A percentile compares a stretch with the other conserved stretches of the same genome.
Evolutionary conservation across 2,329 filamentous ascomycete genomes (phyloP).

Genomic region (Cercospora sp.): DNA sequence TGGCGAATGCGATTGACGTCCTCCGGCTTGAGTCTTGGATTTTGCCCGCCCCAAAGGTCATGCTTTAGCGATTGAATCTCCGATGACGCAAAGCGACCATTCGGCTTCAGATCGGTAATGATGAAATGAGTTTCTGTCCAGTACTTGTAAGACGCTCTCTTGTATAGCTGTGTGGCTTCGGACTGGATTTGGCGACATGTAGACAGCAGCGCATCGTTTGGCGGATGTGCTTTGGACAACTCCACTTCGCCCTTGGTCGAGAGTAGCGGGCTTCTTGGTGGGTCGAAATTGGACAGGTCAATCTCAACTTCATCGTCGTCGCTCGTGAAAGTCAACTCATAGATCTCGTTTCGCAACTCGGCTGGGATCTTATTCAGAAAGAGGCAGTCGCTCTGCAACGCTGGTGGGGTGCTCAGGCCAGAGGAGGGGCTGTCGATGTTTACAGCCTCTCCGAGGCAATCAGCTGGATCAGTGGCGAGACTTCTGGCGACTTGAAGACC

Average conservation of each 20-base stretch:
- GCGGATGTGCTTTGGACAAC: not conserved
- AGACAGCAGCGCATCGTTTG: not conserved
- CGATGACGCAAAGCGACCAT: not conserved
- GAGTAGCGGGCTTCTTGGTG: not conserved
- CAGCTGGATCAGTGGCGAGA: not conserved
- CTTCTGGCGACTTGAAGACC: not conserved
- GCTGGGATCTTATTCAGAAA: not conserved
- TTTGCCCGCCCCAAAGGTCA: not conserved
- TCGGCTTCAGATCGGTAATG: not conserved
- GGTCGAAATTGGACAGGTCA: not conserved
- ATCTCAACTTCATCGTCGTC: not conserved
- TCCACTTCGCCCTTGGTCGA: not conserved
- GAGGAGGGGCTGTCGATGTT: not conserved
- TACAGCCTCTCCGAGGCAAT: not conserved
- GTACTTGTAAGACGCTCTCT: not conserved
- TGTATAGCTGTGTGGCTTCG: not conserved
- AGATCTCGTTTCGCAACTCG: constrained; percentile 1
- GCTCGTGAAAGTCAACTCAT: not conserved
- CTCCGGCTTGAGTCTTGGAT: not conserved
- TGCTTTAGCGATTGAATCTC: not conserved
- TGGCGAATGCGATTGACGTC: not conserved
- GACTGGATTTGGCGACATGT: not conserved
- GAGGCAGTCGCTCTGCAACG: not conserved
- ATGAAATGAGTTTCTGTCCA: not conserved
- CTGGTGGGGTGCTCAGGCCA: not conserved